Evolutionary conservation across 2,329 filamentous ascomycete genomes (phyloP), one percentile per base, ranked within the genome.

Genomic region (Colletotrichum noveboracense): DNA sequence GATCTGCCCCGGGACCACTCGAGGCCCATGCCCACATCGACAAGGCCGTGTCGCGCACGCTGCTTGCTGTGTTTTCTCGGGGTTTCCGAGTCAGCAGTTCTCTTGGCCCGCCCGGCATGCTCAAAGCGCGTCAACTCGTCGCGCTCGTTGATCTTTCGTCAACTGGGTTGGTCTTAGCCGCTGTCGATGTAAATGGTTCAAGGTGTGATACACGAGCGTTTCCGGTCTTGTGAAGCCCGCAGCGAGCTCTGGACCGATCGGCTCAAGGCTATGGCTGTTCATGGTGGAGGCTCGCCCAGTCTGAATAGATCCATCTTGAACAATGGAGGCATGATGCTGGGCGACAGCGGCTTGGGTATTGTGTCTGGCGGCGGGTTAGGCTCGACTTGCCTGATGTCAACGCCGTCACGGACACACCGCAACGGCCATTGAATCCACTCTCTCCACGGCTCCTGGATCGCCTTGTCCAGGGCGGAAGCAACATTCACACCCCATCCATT

Each of bases 361-460:
- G 34, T 34, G n/a, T 36, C 38, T 32, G 66, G 24, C 24, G 21
- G 30, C n/a, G 66, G 66, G 8, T 36, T 26, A 9, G 70, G 64
- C 24, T 65, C 70, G 18, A 34, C 64, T 18, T 60, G 21, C 38
- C 70, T 64, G 24, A 75, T 75, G 13, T 75, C 74, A n/a, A 64
- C 26, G 14, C 64, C 74, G 6, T 75, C 74, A 9, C 70, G 74
- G 10, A 75, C 72, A 26, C 74, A 75, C 43, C 64, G 21, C 70
- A 75, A 18, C 10, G 74, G 74, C 74, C 74, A 73, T n/a, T 75
- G 43, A 3, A 75, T 74, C 74, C 74, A 75, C 13, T 74, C 74
- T 21, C 48, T 68, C 74, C 74, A 75, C 14, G 74, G 74, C n/a
- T 73, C 74, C 48, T 75, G 74, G 13, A 75, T 75, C 21, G 74